Evolutionary conservation across 768 basidiomycete genomes (phyloP), one percentile per base, ranked within the genome.

Genomic region (Tricholoma flavovirens): DNA sequence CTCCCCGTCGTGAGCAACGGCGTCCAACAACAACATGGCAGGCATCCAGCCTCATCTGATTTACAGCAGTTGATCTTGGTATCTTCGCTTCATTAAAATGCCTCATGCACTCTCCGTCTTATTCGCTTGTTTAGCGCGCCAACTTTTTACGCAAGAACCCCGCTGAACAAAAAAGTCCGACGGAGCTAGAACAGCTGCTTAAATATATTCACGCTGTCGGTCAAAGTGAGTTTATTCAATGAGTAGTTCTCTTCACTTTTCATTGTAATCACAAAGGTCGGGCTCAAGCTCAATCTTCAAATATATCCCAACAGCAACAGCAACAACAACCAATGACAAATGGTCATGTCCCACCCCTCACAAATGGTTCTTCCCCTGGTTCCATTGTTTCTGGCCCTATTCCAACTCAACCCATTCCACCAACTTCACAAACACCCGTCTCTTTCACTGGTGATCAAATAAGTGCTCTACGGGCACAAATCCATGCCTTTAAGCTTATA

Each of bases 361-460:
- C 74, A 24, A 79, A 80, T 62, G 74, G 77, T 55, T 66, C 76
- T 46, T 64, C 68, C 26, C 70, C 75, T 11, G 67, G 69, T 43
- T 74, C 80, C 40, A 67, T 82, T 54, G 69, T 77, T 11, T 74
- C 79, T 5, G 83, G 82, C 5, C 74, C 80, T 43, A 67, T 76
- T 21, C 78, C 84, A 11, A 65, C 76, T 1, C 82, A 78, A 49
- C 59, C 78, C 11, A 73, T 77, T 36, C 82, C 82, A 11, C 69
- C 75, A 17, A 74, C 80, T n/a, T 80, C 87, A 2, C 77, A 82
- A 26, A 86, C 88, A 0, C 87, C 90, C 36, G 83, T 92, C 29
- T 87, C 88, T 4, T 93, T 95, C 66, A 86, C 88, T 4, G 73
- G 67, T 0, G 86, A 88, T 57, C 92, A 92, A 64, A 84, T 92